Conservation (phyloP, 371 early-diverging fungal genomes). For the Actinomortierella ambigua region DNA sequence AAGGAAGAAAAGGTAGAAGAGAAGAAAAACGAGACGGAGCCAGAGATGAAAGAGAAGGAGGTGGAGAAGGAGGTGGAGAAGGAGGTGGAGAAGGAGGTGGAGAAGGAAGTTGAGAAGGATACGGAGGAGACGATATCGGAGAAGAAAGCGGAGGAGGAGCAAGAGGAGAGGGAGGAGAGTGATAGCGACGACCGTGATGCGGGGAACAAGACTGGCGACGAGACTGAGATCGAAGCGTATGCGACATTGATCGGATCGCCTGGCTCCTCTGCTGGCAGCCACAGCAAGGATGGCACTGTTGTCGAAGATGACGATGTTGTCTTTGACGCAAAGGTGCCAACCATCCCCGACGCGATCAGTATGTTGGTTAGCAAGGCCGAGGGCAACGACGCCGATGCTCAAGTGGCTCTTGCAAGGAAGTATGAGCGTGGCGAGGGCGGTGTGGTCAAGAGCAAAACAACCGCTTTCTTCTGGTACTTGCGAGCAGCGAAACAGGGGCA, state of each 20-base stretch:
- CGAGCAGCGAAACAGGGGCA: conserved; percentile 76
- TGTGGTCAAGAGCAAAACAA: conserved; percentile 61
- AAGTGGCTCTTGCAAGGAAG: too few relatives aligned
- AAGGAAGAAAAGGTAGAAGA: conserved; percentile 2
- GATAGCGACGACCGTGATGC: neutral
- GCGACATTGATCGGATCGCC: too few relatives aligned
- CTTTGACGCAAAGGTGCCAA: too few relatives aligned
- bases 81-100: neutral
- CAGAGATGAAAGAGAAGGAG: conserved; percentile 3
- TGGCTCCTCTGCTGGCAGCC: too few relatives aligned
- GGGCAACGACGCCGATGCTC: too few relatives aligned
- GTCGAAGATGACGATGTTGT: too few relatives aligned
- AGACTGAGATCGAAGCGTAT: too few relatives aligned
- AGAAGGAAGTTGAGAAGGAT: neutral
- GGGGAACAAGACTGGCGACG: too few relatives aligned
- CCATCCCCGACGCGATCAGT: too few relatives aligned
- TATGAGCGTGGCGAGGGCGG: conserved; percentile 67
- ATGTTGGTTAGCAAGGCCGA: too few relatives aligned
- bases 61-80: neutral
- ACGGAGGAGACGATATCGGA: neutral
- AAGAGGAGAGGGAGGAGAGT: neutral
- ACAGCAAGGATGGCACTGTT: too few relatives aligned
- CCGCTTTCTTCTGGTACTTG: conserved; percentile 78
- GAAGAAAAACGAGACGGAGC: conserved; percentile 6
- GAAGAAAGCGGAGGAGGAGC: conserved; percentile 2